Conservation (phyloP, 805 yeast genomes). For the Wickerhamomyces ciferrii region DNA sequence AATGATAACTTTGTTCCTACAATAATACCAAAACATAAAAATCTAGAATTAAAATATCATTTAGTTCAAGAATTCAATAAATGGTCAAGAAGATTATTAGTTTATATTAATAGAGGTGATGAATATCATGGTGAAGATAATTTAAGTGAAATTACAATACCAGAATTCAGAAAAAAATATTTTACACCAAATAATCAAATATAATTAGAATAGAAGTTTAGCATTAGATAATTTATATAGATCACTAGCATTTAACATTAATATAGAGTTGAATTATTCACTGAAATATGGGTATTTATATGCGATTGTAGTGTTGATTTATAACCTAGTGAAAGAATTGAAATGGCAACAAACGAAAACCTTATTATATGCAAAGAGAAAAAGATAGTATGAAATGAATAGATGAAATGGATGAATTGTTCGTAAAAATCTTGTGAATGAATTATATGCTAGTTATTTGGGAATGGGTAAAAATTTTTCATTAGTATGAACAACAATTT, state of each 20-base stretch:
- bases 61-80: conserved; percentile 86
- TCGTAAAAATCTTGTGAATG: not conserved
- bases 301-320: too few relatives aligned
- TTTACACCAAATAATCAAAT: conserved; percentile 13
- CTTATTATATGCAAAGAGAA: not conserved
- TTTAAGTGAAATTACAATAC: conserved; percentile 21
- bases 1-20: conserved; percentile 73
- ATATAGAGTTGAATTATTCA: not conserved
- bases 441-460: not conserved
- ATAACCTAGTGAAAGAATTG: not conserved
- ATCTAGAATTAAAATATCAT: conserved; percentile 62
- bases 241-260: not conserved
- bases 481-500: conserved; percentile 20
- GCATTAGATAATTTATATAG: not conserved
- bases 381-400: not conserved
- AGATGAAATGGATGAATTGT: not conserved
- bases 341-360: not conserved
- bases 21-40: conserved; percentile 73
- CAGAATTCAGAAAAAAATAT: conserved; percentile 21
- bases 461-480: not conserved
- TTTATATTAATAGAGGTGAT: conserved; percentile 66
- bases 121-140: conserved; percentile 44
- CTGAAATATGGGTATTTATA: too few relatives aligned
- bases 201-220: too few relatives aligned
- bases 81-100: conserved; percentile 87